Evolutionary conservation across 192 early-diverging fungal genomes (phyloP), one percentile per base, ranked within the genome.

Genomic region (Globomyces pollinis-pini): DNA sequence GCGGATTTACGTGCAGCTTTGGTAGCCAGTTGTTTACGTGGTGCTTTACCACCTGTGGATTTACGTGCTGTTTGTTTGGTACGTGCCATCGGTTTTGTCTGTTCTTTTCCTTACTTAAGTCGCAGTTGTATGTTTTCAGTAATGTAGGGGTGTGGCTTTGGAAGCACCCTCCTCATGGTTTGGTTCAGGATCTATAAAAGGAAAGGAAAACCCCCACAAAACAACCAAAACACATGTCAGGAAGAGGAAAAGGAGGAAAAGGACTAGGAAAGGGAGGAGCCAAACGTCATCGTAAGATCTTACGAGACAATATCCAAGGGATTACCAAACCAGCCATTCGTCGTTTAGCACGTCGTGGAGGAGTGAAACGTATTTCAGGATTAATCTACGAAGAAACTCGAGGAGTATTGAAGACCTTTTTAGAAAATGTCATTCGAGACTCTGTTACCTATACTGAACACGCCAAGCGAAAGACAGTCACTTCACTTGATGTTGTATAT

Each of bases 251-350:
- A 81, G 94, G 94, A 73, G 94, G 94, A 82, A 96, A 96, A 80
- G 93, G 94, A 73, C 83, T 98, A 52, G 94, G 94, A 86, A 98
- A 98, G 86, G 94, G 94, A 44, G 94, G 94, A 38, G 94, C 94
- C 78, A 98, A 98, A 87, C 94, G 94, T 75, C 95, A 98, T 78
- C 87, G 95, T 76, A 98, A 98, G 87, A 98, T 98, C 87, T 87
- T 98, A 68, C 90, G 95, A 69, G 95, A 98, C 70, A 98, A 98
- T 87, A 93, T 91, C 68, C 89, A 89, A 71, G 89, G 93, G 62
- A 96, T 96, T 74, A 96, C 93, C 72, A 96, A 96, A 85, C 93
- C 93, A 47, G 93, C 93, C 54, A 96, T 96, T 71, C 91, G 91
- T 75, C 94, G 94, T 90, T 91, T 97, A 60, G 94, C 94, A 23